Conservation (phyloP, 2,329 filamentous ascomycete genomes). For the Aspergillus sp. region DNA sequence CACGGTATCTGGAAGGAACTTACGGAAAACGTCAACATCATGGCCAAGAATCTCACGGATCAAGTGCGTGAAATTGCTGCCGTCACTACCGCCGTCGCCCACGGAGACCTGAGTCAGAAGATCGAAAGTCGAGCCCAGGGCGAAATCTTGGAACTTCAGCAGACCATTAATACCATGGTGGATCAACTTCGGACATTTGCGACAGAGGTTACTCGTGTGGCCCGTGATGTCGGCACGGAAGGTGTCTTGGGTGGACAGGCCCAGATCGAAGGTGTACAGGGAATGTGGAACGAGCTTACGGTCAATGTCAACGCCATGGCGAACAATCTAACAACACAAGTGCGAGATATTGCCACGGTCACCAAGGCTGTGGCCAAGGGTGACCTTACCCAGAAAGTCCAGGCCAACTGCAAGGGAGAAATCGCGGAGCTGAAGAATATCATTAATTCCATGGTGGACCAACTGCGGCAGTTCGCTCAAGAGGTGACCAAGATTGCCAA, state of each 20-base stretch:
- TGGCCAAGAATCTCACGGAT: constrained; percentile 79
- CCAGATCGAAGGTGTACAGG: constrained; percentile 78
- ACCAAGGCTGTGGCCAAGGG: constrained; percentile 72
- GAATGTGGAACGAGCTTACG: constrained; percentile 85
- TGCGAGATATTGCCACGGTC: constrained; percentile 87
- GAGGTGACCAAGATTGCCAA: constrained; percentile 96
- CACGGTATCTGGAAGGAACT: constrained; percentile 98
- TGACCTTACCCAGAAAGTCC: constrained; percentile 94
- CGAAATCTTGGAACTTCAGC: constrained; percentile 79
- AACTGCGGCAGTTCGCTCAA: constrained; percentile 91
- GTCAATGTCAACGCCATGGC: constrained; percentile 88
- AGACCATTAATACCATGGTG: constrained; percentile 88
- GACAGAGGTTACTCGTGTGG: constrained; percentile 78
- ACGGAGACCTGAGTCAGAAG: constrained; percentile 80
- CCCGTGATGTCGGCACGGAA: constrained; percentile 80
- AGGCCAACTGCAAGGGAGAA: constrained; percentile 87
- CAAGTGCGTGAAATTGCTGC: constrained; percentile 84
- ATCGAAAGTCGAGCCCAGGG: constrained; percentile 78
- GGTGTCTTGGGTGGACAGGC: constrained; percentile 80
- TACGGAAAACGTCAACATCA: constrained; percentile 84
- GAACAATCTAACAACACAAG: constrained; percentile 81
- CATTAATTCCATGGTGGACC: constrained; percentile 99
- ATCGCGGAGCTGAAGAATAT: constrained; percentile 94
- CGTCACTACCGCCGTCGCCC: constrained; percentile 78
- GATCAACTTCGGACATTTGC: constrained; percentile 81